Evolutionary conservation across 257 asterid genomes (phyloP).

Genomic region (Nicotiana noctiflora): DNA sequence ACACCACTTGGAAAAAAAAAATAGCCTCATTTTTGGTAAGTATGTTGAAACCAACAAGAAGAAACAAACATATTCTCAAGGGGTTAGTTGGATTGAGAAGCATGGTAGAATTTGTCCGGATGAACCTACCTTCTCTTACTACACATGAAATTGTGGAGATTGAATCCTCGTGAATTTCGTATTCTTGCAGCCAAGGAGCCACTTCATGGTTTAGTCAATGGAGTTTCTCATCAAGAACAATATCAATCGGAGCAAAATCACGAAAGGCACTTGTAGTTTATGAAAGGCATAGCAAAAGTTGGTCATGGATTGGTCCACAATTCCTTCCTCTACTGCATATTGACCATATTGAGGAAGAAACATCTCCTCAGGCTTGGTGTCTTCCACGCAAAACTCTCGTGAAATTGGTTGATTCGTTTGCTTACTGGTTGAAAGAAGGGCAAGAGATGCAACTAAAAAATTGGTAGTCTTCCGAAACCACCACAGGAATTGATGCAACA

Average conservation of each 20-base stretch:
- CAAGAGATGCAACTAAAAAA: slow-evolving; percentile 90
- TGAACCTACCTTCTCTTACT: slow-evolving; percentile 46
- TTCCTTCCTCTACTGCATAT: slow-evolving; percentile 34
- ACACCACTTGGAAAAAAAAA: slow-evolving; percentile 54
- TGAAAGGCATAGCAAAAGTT: slow-evolving; percentile 64
- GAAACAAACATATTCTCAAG: background rate
- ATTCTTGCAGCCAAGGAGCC: slow-evolving; percentile 93
- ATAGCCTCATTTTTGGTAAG: slow-evolving; percentile 25
- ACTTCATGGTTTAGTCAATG: slow-evolving; percentile 82
- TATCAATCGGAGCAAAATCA: slow-evolving; percentile 90
- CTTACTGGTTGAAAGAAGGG: slow-evolving; percentile 91
- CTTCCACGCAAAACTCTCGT: slow-evolving; percentile 90
- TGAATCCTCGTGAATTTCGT: slow-evolving; percentile 77
- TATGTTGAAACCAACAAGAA: background rate
- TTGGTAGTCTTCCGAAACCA: slow-evolving; percentile 86
- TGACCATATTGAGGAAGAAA: slow-evolving; percentile 60
- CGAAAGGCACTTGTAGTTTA: slow-evolving; percentile 82
- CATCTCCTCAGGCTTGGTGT: slow-evolving; percentile 87
- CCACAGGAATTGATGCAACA: slow-evolving; percentile 63
- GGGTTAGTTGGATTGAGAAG: background rate
- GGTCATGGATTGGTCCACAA: slow-evolving; percentile 95
- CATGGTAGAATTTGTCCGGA: slow-evolving; percentile 20
- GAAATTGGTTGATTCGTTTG: slow-evolving; percentile 83
- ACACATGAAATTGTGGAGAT: slow-evolving; percentile 69
- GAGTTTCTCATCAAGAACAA: slow-evolving; percentile 83